Percentiles rank a stretch among this genome's conserved stretches.
Conservation (phyloP, 148 eudicot species). For the Dianthus caryophyllus region DNA sequence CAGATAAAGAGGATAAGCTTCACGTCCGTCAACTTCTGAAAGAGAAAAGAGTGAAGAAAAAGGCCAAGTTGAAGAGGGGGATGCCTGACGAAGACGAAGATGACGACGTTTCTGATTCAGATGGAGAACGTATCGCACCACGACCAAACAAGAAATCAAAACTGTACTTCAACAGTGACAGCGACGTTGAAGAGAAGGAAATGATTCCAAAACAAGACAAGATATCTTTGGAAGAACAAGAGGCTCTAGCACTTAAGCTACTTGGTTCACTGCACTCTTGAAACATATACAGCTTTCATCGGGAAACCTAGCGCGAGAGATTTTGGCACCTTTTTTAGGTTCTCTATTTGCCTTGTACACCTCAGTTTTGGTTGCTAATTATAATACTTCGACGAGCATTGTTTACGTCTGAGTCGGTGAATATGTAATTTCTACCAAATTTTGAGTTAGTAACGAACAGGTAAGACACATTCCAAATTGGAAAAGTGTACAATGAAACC, state of each 20-base stretch:
- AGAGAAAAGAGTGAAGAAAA: constrained; percentile 60
- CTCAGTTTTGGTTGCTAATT: not conserved
- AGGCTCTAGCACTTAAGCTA: constrained; percentile 73
- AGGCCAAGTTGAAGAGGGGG: constrained; percentile 57
- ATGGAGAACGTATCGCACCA: constrained; percentile 27
- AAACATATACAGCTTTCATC: not conserved
- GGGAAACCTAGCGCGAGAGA: not conserved
- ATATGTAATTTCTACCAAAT: not conserved
- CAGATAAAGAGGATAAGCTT: constrained; percentile 67
- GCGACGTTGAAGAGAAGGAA: constrained; percentile 36
- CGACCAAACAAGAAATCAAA: constrained; percentile 48
- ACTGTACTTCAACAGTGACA: constrained; percentile 40
- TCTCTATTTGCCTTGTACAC: not conserved
- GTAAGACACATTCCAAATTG: no score
- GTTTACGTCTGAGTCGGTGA: not conserved
- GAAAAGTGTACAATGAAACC: no score
- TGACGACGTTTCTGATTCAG: constrained; percentile 41
- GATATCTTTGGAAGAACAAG: constrained; percentile 70
- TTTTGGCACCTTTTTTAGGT: not conserved
- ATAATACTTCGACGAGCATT: no score
- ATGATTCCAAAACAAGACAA: constrained; percentile 25
- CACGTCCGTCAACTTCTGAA: constrained; percentile 57
- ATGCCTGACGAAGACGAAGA: constrained; percentile 38
- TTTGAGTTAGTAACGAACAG: no score
- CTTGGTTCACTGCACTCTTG: constrained; percentile 63